Percentiles rank a stretch among this genome's conserved stretches.
These are phyloP conservation scores for Kwoniella heveanensis DNA, from an alignment of 768 basidiomycete species.

Conservation along the genomic window DNA sequence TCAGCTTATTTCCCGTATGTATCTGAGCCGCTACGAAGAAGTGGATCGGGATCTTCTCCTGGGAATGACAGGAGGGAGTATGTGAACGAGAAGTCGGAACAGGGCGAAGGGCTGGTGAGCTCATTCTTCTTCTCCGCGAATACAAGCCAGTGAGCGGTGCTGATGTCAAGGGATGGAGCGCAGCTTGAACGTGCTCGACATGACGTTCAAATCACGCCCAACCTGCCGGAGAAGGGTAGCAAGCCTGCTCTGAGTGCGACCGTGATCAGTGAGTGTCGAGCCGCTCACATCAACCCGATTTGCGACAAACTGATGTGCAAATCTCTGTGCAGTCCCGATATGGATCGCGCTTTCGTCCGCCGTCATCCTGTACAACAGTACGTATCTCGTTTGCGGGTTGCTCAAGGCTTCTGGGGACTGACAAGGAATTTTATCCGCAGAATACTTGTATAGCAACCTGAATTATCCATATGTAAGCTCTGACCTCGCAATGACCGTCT, in stretches of 20 bases:
- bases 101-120: slow-evolving; percentile 5
- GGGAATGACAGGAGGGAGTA: neutral
- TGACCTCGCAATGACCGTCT: slow-evolving; percentile 61
- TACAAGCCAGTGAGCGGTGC: too few species aligned
- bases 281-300: neutral
- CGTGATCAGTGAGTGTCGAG: slow-evolving; percentile 36
- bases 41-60: slow-evolving; percentile 4
- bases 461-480: slow-evolving; percentile 75
- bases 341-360: slow-evolving; percentile 90
- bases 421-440: slow-evolving; percentile 47
- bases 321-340: slow-evolving; percentile 67
- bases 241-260: slow-evolving; percentile 24
- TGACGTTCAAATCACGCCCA: slow-evolving; percentile 30
- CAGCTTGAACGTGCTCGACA: slow-evolving; percentile 10
- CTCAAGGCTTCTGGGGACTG: neutral
- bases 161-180: neutral
- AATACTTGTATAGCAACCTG: slow-evolving; percentile 64
- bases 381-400: slow-evolving; percentile 55
- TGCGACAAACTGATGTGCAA: neutral
- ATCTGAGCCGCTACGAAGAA: slow-evolving; percentile 12
- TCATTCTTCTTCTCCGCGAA: too few species aligned
- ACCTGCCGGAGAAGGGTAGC: slow-evolving; percentile 26
- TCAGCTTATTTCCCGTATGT: slow-evolving; percentile 1
- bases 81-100: slow-evolving; percentile 8
- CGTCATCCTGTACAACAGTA: slow-evolving; percentile 92